Evolutionary conservation across 1,284 basidiomycete genomes (phyloP), one percentile per base, ranked within the genome.

Genomic region (Meira miltonrushii): DNA sequence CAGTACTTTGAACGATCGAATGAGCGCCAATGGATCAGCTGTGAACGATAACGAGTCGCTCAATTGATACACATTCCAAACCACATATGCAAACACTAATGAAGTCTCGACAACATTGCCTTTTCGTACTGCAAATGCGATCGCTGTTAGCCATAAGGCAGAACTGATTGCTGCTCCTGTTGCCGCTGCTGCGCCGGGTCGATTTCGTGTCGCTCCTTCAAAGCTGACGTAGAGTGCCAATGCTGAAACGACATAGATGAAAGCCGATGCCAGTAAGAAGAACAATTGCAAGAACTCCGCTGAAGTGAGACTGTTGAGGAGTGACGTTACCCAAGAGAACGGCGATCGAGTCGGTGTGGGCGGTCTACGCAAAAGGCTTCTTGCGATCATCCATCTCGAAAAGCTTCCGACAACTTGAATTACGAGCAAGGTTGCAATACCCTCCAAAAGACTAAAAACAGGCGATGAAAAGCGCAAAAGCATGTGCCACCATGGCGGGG

Each of bases 91-190:
- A 50, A 74, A 71, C 62, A 78, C 75, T 41, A 78, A 61, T 12
- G 62, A 59, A 13, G 75, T 78, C 57, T 78, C 75, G 46, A 78
- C 69, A 47, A 78, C 75, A 53, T 78, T 76, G 23, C 72, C 75
- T 54, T 71, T 70, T 11, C 68, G 62, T 7, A 77, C 68, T n/a
- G 69, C 72, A 25, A 78, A 74, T 1, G 74, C 73, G 51, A 78
- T 75, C 12, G 67, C 74, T 19, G 74, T 72, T 41, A 78, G 67
- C 74, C 74, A 78, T 39, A 75, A 39, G 2, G 73, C 72, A 3
- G 66, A 67, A 8, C 68, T 62, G 43, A 78, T 60, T 13, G 66
- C 68, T 9, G 68, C 72, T 49, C 74, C 75, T 33, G 74, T 74
- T 11, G 71, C 72, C 4, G 74, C 67, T 0, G 72, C 69, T 2